These are phyloP conservation scores for Pestalotiopsis sp. DNA, from an alignment of 2,329 filamentous ascomycete species.

Conservation along the genomic window DNA sequence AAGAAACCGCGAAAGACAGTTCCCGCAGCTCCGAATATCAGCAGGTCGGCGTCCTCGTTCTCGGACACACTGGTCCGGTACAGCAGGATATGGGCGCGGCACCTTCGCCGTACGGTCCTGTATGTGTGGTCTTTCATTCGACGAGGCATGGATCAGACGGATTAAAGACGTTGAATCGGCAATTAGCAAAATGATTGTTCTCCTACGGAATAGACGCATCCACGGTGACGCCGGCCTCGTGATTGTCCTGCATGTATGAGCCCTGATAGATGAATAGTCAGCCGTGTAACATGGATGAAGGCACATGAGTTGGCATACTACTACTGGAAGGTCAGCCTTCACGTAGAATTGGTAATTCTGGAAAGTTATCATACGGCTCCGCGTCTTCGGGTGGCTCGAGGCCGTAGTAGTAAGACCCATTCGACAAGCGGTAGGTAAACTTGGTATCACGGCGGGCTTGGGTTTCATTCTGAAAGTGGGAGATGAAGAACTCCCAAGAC, in stretches of 20 bases:
- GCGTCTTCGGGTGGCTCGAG: constrained; percentile 17
- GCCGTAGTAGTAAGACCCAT: constrained; percentile 18
- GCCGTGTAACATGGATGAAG: not conserved
- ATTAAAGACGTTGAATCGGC: constrained; percentile 25
- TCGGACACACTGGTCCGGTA: constrained; percentile 30
- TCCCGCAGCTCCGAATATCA: constrained; percentile 21
- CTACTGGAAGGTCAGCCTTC: constrained; percentile 43
- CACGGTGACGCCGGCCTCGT: not conserved
- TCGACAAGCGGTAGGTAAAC: constrained; percentile 40
- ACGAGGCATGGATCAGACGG: constrained; percentile 14
- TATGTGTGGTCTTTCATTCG: constrained; percentile 14
- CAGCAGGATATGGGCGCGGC: constrained; percentile 14
- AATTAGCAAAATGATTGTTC: constrained; percentile 30
- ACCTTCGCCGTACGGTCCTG: not conserved
- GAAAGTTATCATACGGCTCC: not conserved
- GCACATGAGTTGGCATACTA: constrained; percentile 16
- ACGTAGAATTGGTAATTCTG: too few relatives aligned
- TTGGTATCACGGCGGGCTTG: constrained; percentile 41
- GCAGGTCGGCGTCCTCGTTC: constrained; percentile 49
- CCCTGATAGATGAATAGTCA: not conserved
- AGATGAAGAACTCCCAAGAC: not conserved
- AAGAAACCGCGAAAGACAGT: constrained; percentile 24
- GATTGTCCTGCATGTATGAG: not conserved
- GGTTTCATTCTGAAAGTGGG: not conserved
- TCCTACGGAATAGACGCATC: not conserved